phyloP scores from a whole-genome alignment of 495 filamentous ascomycete species.

The Letharia columbiana region DNA sequence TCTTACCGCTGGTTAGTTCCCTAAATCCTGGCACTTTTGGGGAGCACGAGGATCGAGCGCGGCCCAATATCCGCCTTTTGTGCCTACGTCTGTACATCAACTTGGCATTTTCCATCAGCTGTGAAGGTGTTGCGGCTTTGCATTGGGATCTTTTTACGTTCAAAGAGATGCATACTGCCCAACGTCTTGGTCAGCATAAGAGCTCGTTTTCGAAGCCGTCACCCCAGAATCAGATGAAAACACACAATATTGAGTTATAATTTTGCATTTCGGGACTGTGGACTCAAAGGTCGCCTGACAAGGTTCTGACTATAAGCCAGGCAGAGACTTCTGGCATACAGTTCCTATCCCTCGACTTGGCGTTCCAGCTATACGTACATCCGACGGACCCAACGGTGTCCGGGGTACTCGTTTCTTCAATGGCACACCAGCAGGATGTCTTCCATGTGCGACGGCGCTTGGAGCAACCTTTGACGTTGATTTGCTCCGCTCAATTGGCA shows the following conservation, averaged over 20 bases:
- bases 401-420: constrained; percentile 69
- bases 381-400: constrained; percentile 69
- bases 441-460: constrained; percentile 60
- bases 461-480: constrained; percentile 63
- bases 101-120: no score
- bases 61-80: no score
- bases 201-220: not conserved
- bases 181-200: not conserved
- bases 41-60: no score
- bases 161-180: not conserved
- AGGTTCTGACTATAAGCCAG: constrained; percentile 1
- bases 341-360: constrained; percentile 52
- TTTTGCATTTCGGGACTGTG: not conserved
- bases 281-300: not conserved
- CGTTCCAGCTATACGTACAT: constrained; percentile 60
- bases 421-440: constrained; percentile 56
- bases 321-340: constrained; percentile 42
- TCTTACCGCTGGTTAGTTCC: constrained; percentile 45
- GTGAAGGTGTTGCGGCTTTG: no score
- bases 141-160: not conserved
- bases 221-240: not conserved
- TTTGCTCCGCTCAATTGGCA: constrained; percentile 52
- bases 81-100: no score
- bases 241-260: not conserved
- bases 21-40: not conserved